These are phyloP conservation scores for Naganishia onofrii DNA, from an alignment of 768 basidiomycete genomes.

Conservation along the genomic window DNA sequence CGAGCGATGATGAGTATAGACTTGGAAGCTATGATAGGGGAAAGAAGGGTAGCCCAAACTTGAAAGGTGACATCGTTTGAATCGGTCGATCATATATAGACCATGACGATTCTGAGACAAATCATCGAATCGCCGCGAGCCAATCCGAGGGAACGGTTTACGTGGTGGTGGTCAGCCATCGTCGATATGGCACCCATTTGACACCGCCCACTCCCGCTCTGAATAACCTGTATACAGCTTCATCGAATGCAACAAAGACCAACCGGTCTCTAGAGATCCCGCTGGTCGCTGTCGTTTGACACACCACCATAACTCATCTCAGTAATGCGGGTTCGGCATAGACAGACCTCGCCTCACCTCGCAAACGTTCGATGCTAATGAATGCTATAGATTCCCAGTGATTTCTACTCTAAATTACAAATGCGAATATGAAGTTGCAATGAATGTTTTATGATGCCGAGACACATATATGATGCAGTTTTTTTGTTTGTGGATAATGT, in stretches of 20 bases:
- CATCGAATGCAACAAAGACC: no score
- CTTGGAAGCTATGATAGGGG: neutral
- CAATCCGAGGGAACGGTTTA: neutral
- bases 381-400: neutral
- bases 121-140: neutral
- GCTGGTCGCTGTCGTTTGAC: no score
- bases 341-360: no score
- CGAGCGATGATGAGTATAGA: neutral
- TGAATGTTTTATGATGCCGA: neutral
- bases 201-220: no score
- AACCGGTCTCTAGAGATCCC: no score
- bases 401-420: constrained; percentile 1
- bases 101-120: constrained; percentile 3
- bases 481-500: neutral
- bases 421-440: neutral
- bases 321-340: no score
- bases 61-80: neutral
- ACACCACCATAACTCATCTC: no score
- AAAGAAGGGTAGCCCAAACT: no score
- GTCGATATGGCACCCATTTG: no score
- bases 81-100: neutral
- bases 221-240: no score
- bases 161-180: no score
- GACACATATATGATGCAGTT: constrained; percentile 1
- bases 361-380: neutral